phyloP scores from a whole-genome alignment of 169 alveolate species.

The Eimeria praecox region DNA sequence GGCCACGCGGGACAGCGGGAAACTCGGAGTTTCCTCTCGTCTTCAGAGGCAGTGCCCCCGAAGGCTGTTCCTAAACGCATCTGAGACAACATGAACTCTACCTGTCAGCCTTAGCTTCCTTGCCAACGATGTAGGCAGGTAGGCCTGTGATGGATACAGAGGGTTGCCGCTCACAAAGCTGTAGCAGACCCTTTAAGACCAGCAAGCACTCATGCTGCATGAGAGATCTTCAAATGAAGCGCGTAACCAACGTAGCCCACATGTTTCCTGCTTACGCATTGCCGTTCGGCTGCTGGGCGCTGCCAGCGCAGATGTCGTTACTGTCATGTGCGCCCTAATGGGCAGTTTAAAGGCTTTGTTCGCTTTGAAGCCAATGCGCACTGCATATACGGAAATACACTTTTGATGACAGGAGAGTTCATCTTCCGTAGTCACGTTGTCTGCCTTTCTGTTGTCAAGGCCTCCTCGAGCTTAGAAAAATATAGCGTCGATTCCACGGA shows the following conservation, averaged over 20 bases:
- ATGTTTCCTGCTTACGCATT: background rate
- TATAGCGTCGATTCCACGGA: background rate
- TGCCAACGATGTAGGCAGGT: background rate
- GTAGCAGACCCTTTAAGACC: background rate
- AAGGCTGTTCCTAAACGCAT: background rate
- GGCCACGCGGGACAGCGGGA: background rate
- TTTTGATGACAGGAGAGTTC: background rate
- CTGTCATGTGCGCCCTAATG: background rate
- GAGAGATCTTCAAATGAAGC: background rate
- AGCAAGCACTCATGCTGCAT: background rate
- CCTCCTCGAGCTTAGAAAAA: background rate
- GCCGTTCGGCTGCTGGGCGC: background rate
- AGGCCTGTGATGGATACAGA: background rate
- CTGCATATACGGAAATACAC: background rate
- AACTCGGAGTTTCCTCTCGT: background rate
- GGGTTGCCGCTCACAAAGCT: background rate
- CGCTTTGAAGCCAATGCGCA: background rate
- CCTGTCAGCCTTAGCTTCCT: background rate
- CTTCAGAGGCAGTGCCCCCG: background rate
- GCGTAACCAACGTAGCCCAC: background rate
- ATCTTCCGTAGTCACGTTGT: background rate
- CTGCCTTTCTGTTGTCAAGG: background rate
- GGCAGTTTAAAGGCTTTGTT: background rate
- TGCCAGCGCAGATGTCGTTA: background rate
- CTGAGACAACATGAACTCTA: background rate